Percentiles rank a stretch among this genome's conserved stretches.
Evolutionary conservation across 1,284 basidiomycete genomes (phyloP).

Genomic region (Moniliella sp.): DNA sequence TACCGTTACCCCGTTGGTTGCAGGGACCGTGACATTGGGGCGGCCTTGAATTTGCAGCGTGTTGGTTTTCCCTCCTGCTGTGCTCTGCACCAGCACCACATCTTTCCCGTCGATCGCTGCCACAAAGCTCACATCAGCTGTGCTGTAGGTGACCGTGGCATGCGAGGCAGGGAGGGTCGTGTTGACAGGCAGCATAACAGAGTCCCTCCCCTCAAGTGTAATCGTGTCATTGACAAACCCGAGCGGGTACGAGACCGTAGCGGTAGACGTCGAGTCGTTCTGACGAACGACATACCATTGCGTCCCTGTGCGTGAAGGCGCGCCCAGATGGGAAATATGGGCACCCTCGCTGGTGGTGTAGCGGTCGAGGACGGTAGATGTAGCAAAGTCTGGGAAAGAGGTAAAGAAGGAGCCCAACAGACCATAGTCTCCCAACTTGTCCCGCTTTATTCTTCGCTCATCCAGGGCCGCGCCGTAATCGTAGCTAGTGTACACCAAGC

Average conservation of each 20-base stretch:
- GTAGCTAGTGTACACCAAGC: constrained; percentile 32
- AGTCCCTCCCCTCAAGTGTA: constrained; percentile 4
- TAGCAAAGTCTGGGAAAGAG: constrained; percentile 13
- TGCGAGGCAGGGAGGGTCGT: no score
- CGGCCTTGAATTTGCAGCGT: no score
- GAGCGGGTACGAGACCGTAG: constrained; percentile 8
- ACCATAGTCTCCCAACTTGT: constrained; percentile 13
- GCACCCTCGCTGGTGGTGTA: constrained; percentile 2
- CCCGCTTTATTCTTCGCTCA: constrained; percentile 9
- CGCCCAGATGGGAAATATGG: no score
- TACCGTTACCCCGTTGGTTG: no score
- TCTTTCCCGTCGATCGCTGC: constrained; percentile 39
- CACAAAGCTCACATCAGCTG: constrained; percentile 39
- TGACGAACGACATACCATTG: constrained; percentile 53
- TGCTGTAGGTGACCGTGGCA: constrained; percentile 39
- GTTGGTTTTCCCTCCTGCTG: constrained; percentile 38
- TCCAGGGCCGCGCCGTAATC: constrained; percentile 27
- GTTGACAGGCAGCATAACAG: constrained; percentile 36
- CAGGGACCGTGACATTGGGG: no score
- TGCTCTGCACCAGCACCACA: constrained; percentile 40
- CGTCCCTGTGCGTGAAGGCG: constrained; percentile 7
- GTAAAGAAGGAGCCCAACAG: constrained; percentile 9
- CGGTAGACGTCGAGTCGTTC: constrained; percentile 14
- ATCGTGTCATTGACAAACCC: background rate
- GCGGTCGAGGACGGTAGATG: background rate